These are phyloP conservation scores for Phaeodactylum tricornutum DNA, from an alignment of 108 stramenopile species.

Conservation along the genomic window DNA sequence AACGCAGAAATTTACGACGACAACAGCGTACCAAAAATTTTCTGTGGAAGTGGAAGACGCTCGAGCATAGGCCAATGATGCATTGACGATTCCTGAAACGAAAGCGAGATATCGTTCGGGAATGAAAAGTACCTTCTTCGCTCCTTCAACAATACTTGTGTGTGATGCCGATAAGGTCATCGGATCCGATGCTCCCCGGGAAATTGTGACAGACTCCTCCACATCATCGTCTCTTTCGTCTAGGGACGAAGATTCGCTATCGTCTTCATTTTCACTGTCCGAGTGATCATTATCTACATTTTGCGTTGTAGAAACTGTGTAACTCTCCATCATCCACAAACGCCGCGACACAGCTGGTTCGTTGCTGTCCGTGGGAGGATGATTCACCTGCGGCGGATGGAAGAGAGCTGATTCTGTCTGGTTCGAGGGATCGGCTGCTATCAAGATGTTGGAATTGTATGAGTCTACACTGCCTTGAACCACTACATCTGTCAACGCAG, in stretches of 20 bases:
- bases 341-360: conserved; percentile 16
- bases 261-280: conserved; percentile 1
- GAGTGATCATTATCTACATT: conserved; percentile 2
- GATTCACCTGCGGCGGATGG: background rate
- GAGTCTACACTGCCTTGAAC: conserved; percentile 46
- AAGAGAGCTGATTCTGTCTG: conserved; percentile 7
- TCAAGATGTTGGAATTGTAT: conserved; percentile 52
- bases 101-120: conserved; percentile 18
- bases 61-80: conserved; percentile 30
- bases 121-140: too few relatives aligned
- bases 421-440: conserved; percentile 32
- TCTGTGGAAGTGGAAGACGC: conserved; percentile 27
- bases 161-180: background rate
- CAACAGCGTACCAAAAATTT: conserved; percentile 47
- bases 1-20: conserved; percentile 42
- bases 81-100: conserved; percentile 25
- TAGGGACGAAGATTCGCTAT: background rate
- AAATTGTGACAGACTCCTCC: conserved; percentile 1
- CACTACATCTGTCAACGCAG: conserved; percentile 61
- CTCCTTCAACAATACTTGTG: too few relatives aligned
- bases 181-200: background rate
- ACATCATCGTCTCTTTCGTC: conserved; percentile 1
- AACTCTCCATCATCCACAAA: conserved; percentile 28
- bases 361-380: background rate
- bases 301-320: conserved; percentile 14